These are phyloP conservation scores for Seiridium unicorne DNA, from an alignment of 2,329 filamentous ascomycete species.

Conservation along the genomic window DNA sequence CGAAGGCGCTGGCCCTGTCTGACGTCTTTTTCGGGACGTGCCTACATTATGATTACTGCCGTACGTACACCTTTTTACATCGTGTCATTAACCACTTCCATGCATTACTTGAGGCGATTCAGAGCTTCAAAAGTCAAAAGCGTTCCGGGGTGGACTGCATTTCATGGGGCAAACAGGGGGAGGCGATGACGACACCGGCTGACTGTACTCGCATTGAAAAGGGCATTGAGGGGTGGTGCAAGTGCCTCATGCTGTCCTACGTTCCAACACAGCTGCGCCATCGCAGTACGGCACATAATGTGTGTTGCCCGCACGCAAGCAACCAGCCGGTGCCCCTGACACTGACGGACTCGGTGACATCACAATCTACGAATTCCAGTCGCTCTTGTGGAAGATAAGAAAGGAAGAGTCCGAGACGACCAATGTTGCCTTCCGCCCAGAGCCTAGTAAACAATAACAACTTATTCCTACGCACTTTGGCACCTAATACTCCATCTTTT, in stretches of 20 bases:
- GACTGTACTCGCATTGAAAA: background rate
- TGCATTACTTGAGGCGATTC: background rate
- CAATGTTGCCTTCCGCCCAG: background rate
- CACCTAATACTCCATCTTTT: conserved; percentile 1
- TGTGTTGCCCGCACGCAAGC: background rate
- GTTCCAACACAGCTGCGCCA: background rate
- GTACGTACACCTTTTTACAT: too few relatives aligned
- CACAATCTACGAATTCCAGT: background rate
- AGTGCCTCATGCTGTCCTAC: background rate
- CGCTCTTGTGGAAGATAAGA: background rate
- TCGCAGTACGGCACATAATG: too few relatives aligned
- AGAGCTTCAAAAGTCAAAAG: background rate
- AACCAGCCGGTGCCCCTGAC: background rate
- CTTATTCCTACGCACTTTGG: background rate
- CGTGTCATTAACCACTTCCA: too few relatives aligned
- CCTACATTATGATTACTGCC: too few relatives aligned
- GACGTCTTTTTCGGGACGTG: too few relatives aligned
- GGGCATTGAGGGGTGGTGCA: too few relatives aligned
- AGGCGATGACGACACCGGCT: background rate
- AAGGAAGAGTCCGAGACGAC: background rate
- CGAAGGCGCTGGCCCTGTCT: too few relatives aligned
- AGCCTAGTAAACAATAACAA: background rate
- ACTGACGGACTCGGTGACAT: background rate
- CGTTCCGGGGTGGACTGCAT: background rate
- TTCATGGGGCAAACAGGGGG: background rate